Conservation (phyloP, 805 yeast species). For the Kazachstania viticola region DNA sequence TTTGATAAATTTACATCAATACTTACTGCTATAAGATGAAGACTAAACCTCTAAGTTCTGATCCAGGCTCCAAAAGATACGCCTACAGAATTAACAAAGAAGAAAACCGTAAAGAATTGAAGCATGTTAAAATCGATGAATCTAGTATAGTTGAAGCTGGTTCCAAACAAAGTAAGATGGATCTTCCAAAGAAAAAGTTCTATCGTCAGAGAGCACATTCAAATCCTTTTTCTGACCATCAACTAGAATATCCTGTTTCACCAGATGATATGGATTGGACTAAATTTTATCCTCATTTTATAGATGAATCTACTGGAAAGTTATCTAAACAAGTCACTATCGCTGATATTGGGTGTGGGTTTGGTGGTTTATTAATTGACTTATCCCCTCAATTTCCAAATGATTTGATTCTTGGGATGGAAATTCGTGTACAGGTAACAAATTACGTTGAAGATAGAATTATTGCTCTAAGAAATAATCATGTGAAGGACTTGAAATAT, state of each 20-base stretch:
- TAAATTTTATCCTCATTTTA: constrained; percentile 54
- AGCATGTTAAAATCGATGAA: constrained; percentile 36
- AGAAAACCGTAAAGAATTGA: constrained; percentile 35
- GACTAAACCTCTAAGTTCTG: constrained; percentile 14
- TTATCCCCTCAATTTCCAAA: constrained; percentile 70
- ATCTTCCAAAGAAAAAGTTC: constrained; percentile 72
- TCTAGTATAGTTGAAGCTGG: constrained; percentile 7
- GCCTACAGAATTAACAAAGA: constrained; percentile 38
- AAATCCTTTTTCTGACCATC: constrained; percentile 93
- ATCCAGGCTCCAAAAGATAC: constrained; percentile 27
- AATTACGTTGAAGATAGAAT: constrained; percentile 94
- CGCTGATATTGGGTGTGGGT: constrained; percentile 97
- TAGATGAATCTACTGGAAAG: constrained; percentile 30
- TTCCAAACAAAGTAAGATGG: constrained; percentile 19
- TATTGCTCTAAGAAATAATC: constrained; percentile 60
- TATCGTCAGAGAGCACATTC: constrained; percentile 97
- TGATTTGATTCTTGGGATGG: constrained; percentile 81
- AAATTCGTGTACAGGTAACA: constrained; percentile 94
- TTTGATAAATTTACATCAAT: too few species aligned
- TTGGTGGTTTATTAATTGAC: constrained; percentile 80
- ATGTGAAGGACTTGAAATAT: constrained; percentile 32
- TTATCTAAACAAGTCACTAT: constrained; percentile 56
- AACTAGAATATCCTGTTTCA: constrained; percentile 70
- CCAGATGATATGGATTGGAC: constrained; percentile 88
- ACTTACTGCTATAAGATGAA: constrained; percentile 8